These are phyloP conservation scores for Phytophthora quininea DNA, from an alignment of 352 stramenopile species.

Conservation along the genomic window DNA sequence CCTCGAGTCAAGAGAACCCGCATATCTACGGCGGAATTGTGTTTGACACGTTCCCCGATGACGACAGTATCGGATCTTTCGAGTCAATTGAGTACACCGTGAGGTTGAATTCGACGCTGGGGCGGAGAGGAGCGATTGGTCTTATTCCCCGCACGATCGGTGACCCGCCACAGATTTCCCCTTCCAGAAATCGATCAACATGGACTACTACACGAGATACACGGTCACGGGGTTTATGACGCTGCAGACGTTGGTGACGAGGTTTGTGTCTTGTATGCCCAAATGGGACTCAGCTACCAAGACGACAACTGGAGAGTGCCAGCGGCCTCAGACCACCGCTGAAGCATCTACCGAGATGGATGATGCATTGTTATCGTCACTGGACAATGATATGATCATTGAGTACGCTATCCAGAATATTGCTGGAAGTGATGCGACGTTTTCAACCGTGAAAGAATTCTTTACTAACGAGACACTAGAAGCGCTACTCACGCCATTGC, in stretches of 20 bases:
- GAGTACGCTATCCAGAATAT: conserved; percentile 27
- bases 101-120: conserved; percentile 51
- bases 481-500: conserved; percentile 50
- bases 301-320: conserved; percentile 35
- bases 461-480: conserved; percentile 39
- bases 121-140: conserved; percentile 13
- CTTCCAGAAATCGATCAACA: conserved; percentile 28
- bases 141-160: conserved; percentile 33
- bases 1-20: conserved; percentile 46
- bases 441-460: conserved; percentile 31
- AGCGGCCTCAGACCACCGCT: conserved; percentile 36
- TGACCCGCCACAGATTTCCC: conserved; percentile 25
- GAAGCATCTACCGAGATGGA: conserved; percentile 39
- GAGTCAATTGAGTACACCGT: conserved; percentile 56
- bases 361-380: conserved; percentile 33
- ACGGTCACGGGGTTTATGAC: conserved; percentile 35
- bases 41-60: conserved; percentile 50
- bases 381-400: conserved; percentile 59
- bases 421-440: conserved; percentile 17
- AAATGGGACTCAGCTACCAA: conserved; percentile 31
- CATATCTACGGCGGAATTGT: conserved; percentile 71
- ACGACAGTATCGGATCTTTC: conserved; percentile 38
- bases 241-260: conserved; percentile 45
- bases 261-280: conserved; percentile 42
- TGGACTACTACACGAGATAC: conserved; percentile 33